These are phyloP conservation scores for Persicaria maculosa DNA, from an alignment of 148 eudicot genomes.

Conservation along the genomic window DNA sequence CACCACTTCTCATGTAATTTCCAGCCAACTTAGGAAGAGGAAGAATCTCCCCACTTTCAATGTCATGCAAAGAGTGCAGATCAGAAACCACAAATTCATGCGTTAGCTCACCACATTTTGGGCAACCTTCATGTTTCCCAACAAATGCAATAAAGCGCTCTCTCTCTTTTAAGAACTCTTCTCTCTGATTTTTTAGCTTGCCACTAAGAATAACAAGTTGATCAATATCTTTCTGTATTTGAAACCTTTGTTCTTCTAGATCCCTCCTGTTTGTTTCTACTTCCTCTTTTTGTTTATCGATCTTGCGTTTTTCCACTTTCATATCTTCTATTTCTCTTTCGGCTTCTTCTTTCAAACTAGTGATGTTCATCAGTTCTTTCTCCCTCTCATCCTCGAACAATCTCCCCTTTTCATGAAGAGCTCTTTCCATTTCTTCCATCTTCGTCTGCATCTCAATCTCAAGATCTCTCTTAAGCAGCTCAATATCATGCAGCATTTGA, in stretches of 20 bases:
- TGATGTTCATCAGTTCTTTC: slow-evolving; percentile 53
- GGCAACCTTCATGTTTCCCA: slow-evolving; percentile 60
- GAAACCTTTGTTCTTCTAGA: slow-evolving; percentile 64
- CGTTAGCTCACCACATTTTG: slow-evolving; percentile 58
- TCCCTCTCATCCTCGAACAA: slow-evolving; percentile 65
- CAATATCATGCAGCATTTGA: slow-evolving; percentile 58
- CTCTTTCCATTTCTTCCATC: slow-evolving; percentile 57
- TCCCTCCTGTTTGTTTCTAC: slow-evolving; percentile 51
- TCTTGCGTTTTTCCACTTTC: slow-evolving; percentile 50
- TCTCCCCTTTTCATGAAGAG: slow-evolving; percentile 45
- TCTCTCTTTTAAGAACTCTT: slow-evolving; percentile 65
- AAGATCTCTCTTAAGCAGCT: slow-evolving; percentile 56
- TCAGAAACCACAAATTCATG: slow-evolving; percentile 67
- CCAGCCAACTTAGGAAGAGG: slow-evolving; percentile 59
- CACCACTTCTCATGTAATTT: slow-evolving; percentile 47
- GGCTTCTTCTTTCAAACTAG: slow-evolving; percentile 48
- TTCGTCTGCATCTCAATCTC: slow-evolving; percentile 53
- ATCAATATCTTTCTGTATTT: slow-evolving; percentile 76
- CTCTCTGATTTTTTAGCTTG: slow-evolving; percentile 81
- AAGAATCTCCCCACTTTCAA: slow-evolving; percentile 42
- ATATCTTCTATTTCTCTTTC: slow-evolving; percentile 68
- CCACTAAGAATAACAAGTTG: slow-evolving; percentile 65
- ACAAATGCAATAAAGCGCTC: slow-evolving; percentile 73
- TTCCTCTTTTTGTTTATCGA: slow-evolving; percentile 61
- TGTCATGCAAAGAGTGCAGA: slow-evolving; percentile 51